Evolutionary conservation across 2,329 filamentous ascomycete genomes (phyloP).

Genomic region (Stagonosporopsis chrysanthemi): DNA sequence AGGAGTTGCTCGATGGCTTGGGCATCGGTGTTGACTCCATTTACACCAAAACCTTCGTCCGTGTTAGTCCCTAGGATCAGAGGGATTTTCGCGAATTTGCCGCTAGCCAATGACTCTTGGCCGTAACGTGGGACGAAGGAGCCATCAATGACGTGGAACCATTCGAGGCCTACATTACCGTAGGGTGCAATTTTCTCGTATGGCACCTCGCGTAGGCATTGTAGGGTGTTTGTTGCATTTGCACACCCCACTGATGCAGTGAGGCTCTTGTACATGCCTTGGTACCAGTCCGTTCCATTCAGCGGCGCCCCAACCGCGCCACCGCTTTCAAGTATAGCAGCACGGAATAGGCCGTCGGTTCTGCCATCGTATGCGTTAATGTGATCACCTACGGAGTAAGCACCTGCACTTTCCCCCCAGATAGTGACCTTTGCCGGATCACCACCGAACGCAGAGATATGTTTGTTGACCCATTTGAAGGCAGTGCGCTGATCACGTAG

Average conservation of each 20-base stretch:
- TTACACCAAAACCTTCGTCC: slow-evolving; percentile 69
- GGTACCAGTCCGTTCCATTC: slow-evolving; percentile 44
- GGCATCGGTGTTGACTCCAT: slow-evolving; percentile 54
- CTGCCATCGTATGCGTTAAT: slow-evolving; percentile 51
- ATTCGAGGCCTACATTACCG: slow-evolving; percentile 38
- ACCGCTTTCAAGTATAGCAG: slow-evolving; percentile 52
- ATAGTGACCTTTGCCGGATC: slow-evolving; percentile 66
- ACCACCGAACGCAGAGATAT: slow-evolving; percentile 63
- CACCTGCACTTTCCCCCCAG: slow-evolving; percentile 67
- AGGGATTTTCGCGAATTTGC: slow-evolving; percentile 68
- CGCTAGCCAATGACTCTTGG: slow-evolving; percentile 49
- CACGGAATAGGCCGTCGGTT: slow-evolving; percentile 51
- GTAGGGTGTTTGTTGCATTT: slow-evolving; percentile 31
- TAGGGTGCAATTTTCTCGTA: slow-evolving; percentile 38
- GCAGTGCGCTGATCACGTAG: slow-evolving; percentile 68
- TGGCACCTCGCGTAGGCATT: slow-evolving; percentile 38
- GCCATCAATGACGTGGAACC: slow-evolving; percentile 44
- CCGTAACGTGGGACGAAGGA: slow-evolving; percentile 35
- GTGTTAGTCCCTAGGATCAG: slow-evolving; percentile 69
- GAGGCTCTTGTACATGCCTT: slow-evolving; percentile 42
- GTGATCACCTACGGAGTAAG: slow-evolving; percentile 60
- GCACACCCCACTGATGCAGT: slow-evolving; percentile 36
- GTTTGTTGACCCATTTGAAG: slow-evolving; percentile 66
- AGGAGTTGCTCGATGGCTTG: slow-evolving; percentile 38
- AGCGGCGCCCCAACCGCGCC: slow-evolving; percentile 41